Evolutionary conservation across 2,329 filamentous ascomycete genomes (phyloP), one percentile per base, ranked within the genome.

Genomic region (Apiospora phragmitis): DNA sequence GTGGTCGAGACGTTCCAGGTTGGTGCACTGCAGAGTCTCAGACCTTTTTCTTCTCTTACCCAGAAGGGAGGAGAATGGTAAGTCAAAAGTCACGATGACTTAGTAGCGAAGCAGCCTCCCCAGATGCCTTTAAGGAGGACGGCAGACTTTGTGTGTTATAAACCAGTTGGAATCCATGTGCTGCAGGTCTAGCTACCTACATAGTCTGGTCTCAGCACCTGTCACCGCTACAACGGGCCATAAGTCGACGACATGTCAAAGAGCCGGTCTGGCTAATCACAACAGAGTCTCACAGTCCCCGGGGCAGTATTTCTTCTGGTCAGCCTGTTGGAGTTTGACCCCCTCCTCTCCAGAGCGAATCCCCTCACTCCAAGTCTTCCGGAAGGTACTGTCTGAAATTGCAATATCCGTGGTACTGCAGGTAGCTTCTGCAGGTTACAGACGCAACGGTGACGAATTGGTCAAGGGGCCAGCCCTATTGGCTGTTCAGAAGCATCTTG

Each of bases 331-430:
- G 12, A 1, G 49, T 18, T 55, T 55, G 24, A n/a, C 16, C 35
- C 35, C 21, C 35, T 24, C 41, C 21, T 35, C 29, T 41, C 41
- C 26, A n/a, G 49, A 49, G 45, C 70, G 70, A 71, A 71, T 71
- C 47, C 35, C 55, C 29, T 71, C 38, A 14, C 51, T 68, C 66
- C 51, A 66, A 71, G 67, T 65, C 45, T 69, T 35, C 16, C 45
- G 32, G 18, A 49, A n/a, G n/a, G 43, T 38, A 26, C 41, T 29
- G 29, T 38, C 18, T 62, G 67, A 59, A 69, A 69, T 71, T 65
- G 38, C 38, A 49, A 59, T 45, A 71, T 71, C 55, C 32, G 29
- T 38, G 55, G 32, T 62, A 32, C 32, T 62, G 55, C 32, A 62
- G 9, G 55, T 38, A n/a, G 55, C 55, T n/a, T 29, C 55, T 62